Conservation (phyloP, 805 yeast genomes). For the Metschnikowia drakensbergensis region DNA sequence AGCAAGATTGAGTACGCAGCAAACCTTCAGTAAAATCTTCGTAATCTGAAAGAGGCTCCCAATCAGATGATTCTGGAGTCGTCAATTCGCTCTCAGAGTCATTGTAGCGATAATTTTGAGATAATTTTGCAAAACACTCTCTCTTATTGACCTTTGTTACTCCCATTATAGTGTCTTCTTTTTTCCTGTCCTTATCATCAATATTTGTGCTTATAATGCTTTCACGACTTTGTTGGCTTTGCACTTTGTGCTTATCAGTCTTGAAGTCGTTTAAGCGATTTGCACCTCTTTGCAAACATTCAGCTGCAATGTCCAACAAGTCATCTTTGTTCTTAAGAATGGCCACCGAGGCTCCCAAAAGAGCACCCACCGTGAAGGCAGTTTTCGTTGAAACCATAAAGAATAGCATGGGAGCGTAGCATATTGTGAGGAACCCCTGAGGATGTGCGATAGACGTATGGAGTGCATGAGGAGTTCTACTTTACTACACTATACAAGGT, state of each 20-base stretch:
- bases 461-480: neutral
- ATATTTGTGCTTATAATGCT: neutral
- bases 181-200: neutral
- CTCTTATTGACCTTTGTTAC: neutral
- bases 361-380: neutral
- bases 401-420: neutral
- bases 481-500: no score
- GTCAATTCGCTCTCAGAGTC: neutral
- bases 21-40: neutral
- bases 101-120: neutral
- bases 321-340: conserved; percentile 1
- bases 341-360: conserved; percentile 2
- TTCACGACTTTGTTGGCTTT: neutral
- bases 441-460: neutral
- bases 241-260: neutral
- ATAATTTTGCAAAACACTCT: neutral
- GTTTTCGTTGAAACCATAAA: neutral
- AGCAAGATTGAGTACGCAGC: neutral
- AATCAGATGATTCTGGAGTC: conserved; percentile 1
- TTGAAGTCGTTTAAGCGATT: neutral
- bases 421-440: neutral
- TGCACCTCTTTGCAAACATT: conserved; percentile 1
- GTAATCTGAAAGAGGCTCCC: neutral
- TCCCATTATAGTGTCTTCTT: neutral
- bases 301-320: neutral